A percentile compares a stretch with the other conserved stretches of the same genome.
These are phyloP conservation scores for Alternaria hordeiaustralica DNA, from an alignment of 2,329 filamentous ascomycete species.

Conservation along the genomic window DNA sequence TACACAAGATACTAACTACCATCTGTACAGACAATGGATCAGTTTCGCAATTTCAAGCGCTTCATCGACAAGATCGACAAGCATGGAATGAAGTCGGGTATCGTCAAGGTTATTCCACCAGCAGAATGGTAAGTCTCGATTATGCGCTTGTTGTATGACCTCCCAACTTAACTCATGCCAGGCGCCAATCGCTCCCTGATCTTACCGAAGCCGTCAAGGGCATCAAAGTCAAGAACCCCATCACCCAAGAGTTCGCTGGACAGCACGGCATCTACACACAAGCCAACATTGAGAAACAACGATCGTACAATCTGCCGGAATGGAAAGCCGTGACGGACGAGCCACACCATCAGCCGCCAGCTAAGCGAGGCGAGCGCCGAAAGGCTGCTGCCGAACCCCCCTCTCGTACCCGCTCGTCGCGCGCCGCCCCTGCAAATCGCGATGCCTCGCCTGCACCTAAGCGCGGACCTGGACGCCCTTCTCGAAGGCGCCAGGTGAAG, in stretches of 20 bases:
- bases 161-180: slow-evolving; percentile 40
- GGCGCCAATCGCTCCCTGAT: slow-evolving; percentile 73
- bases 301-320: slow-evolving; percentile 94
- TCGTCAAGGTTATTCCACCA: slow-evolving; percentile 94
- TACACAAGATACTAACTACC: slow-evolving; percentile 24
- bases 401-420: slow-evolving; percentile 41
- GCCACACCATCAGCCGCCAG: slow-evolving; percentile 93
- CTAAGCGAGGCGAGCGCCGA: slow-evolving; percentile 81
- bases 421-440: slow-evolving; percentile 38
- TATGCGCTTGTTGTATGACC: background rate
- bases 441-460: slow-evolving; percentile 51
- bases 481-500: slow-evolving; percentile 37
- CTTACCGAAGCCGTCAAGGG: slow-evolving; percentile 88
- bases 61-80: slow-evolving; percentile 90
- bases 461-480: slow-evolving; percentile 58
- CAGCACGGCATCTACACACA: slow-evolving; percentile 95
- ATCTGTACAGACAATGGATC: slow-evolving; percentile 73
- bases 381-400: slow-evolving; percentile 51
- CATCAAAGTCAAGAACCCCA: slow-evolving; percentile 93
- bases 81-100: slow-evolving; percentile 97
- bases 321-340: slow-evolving; percentile 95
- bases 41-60: slow-evolving; percentile 91
- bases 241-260: slow-evolving; percentile 97
- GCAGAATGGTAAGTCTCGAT: slow-evolving; percentile 77
- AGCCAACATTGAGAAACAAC: slow-evolving; percentile 93